A percentile compares a stretch with the other conserved stretches of the same genome.
phyloP scores from a whole-genome alignment of 768 basidiomycete genomes.

The Lactarius sanguifluus region DNA sequence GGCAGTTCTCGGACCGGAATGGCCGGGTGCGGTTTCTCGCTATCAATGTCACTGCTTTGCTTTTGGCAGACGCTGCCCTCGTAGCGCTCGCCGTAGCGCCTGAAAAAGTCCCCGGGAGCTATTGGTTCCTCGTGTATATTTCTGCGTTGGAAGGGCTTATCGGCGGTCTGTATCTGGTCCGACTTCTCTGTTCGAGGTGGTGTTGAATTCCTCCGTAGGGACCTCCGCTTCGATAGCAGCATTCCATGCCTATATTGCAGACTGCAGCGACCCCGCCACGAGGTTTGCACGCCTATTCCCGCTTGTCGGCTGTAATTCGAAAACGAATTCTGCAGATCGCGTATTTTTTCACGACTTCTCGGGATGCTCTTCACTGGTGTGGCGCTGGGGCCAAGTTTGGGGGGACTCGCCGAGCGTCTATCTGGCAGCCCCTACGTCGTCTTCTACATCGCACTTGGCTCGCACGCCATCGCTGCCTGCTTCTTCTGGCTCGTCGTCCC shows the following conservation, averaged over 20 bases:
- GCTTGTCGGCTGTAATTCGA: constrained; percentile 11
- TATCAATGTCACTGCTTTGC: constrained; percentile 57
- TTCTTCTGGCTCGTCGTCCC: constrained; percentile 64
- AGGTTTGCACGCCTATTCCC: constrained; percentile 6
- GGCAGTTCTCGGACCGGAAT: constrained; percentile 70
- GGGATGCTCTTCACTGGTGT: constrained; percentile 76
- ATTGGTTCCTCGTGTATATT: constrained; percentile 72
- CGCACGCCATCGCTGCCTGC: constrained; percentile 51
- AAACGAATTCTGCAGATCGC: constrained; percentile 45
- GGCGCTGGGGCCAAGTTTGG: constrained; percentile 73
- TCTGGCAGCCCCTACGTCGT: constrained; percentile 59
- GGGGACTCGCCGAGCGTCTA: constrained; percentile 58
- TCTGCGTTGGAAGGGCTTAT: constrained; percentile 65
- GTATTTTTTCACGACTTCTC: constrained; percentile 59
- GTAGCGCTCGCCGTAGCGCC: constrained; percentile 63
- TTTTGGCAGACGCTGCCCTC: constrained; percentile 64
- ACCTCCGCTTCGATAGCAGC: constrained; percentile 50
- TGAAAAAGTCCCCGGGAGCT: constrained; percentile 69
- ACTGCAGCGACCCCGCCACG: constrained; percentile 54
- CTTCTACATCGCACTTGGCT: constrained; percentile 62
- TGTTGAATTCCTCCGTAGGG: constrained; percentile 36
- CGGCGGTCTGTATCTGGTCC: constrained; percentile 53
- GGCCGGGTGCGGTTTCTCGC: constrained; percentile 69
- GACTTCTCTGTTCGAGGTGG: background rate
- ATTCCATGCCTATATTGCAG: constrained; percentile 66